Evolutionary conservation across 2,329 filamentous ascomycete genomes (phyloP), one percentile per base, ranked within the genome.

Genomic region (Blastomyces emzantsi): DNA sequence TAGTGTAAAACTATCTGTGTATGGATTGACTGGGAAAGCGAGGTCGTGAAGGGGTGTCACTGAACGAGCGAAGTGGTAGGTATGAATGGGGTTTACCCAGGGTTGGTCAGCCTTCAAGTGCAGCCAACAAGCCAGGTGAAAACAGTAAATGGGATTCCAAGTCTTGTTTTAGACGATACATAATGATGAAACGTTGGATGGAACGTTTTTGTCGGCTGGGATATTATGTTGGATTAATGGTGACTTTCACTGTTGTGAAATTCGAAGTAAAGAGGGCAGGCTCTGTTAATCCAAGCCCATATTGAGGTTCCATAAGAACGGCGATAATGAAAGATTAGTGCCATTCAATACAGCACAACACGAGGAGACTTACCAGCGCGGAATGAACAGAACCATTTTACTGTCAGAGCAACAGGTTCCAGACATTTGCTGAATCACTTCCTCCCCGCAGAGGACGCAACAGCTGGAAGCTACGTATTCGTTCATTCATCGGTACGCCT

Each of bases 111-210:
- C n/a, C 7, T 19, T 60, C 33, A 43, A 22, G 15, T 43, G 25
- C 57, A 25, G 11, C 57, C 52, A 49, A 33, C 45, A 51, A 54
- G 43, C 45, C 41, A 52, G 30, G 60, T 39, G 33, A 19, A 62
- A 59, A 45, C 56, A 60, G 41, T 41, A 45, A 63, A 51, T 56
- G 45, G 45, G 15, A 45, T 58, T 43, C 22, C 22, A 9, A 30
- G 39, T 49, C 39, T 61, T 47, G 52, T 30, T 41, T 39, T 49
- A 57, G 47, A 51, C 11, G 39, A 54, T 17, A 22, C n/a, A 22
- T 33, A 33, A 13, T 57, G 62, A 33, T 36, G 51, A 30, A 41
- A 62, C 25, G 11, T 33, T 33, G 33, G 33, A 33, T 33, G 33
- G 7, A 33, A 43, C 15, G 41, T n/a, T 33, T 28, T 3, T 9